Base-by-base conservation (phyloP, 495 filamentous ascomycete genomes). In the Haplographium delicatum region DNA sequence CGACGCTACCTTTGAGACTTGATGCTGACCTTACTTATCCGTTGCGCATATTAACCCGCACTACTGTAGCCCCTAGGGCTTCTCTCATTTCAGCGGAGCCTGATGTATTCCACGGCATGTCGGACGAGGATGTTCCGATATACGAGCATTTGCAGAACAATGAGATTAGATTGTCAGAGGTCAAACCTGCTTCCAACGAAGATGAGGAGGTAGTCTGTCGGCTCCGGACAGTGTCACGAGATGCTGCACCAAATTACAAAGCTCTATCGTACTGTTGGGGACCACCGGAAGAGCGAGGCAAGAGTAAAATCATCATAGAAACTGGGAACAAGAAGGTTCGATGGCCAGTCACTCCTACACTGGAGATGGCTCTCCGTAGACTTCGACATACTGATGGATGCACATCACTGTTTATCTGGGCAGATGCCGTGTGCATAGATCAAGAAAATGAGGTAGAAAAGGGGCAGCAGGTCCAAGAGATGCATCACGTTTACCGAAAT, bases 191-290 rank as follows among this genome's bases (percentile, higher is more conserved):
- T 23, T 20, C 19, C 8, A 11, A 11, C 30, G 26, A 37, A 16
- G 23, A 1, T 4, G 44, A 34, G 2, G 16, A 28, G 4, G 31
- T 47, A 13, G 8, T n/a, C 10, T 47, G 44, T 31, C 28, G 37
- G 4, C 31, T 50, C 4, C 10, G 39, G n/a, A 19, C 39, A 11
- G 23, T 41, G 18, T 20, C 33, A 16, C 46, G 20, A 9, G 24
- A 50, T 18, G 24, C 20, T 10, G 5, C 28, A 7, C 31, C 31
- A 15, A 3, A 19, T 15, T 63, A 63, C 34, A 38, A 22, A 31
- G 55, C 61, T 30, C 34, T 61, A 18, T 63, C 61, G 16, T 63
- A 63, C 44, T 37, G 51, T n/a, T 65, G 54, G 60, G 63, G 56
- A 22, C 50, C 59, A 23, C 18, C 20, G 2, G 8, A 19, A 10